These are phyloP conservation scores for Heterobasidion irregulare DNA, from an alignment of 1,284 basidiomycete species.

Conservation along the genomic window DNA sequence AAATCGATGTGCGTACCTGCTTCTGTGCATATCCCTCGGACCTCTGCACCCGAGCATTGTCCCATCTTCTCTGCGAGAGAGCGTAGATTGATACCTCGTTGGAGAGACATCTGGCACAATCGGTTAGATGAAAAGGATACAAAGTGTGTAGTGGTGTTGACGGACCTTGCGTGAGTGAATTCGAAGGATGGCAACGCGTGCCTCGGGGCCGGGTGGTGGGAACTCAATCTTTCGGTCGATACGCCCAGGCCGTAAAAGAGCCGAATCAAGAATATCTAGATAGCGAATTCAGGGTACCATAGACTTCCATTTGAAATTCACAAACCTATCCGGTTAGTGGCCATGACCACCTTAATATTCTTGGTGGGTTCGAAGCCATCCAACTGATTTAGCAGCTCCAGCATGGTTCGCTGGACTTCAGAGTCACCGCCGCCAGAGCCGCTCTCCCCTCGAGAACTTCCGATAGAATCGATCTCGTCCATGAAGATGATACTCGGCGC, in stretches of 20 bases:
- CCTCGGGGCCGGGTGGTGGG: constrained; percentile 96
- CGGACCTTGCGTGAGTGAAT: constrained; percentile 93
- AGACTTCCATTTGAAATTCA: constrained; percentile 5
- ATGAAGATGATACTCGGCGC: constrained; percentile 99
- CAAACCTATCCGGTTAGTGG: constrained; percentile 91
- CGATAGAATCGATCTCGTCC: constrained; percentile 99
- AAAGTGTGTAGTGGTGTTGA: not conserved
- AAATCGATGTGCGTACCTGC: constrained; percentile 53
- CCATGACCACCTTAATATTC: constrained; percentile 99
- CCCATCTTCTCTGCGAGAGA: constrained; percentile 98
- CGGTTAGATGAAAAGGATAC: constrained; percentile 1
- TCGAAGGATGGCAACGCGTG: constrained; percentile 91
- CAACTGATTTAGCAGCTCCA: constrained; percentile 94
- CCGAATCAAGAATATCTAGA: constrained; percentile 90
- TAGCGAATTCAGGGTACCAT: not conserved
- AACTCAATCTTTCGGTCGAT: constrained; percentile 99
- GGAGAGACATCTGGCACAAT: constrained; percentile 82
- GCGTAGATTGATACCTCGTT: constrained; percentile 94
- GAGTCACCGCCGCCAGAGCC: constrained; percentile 89
- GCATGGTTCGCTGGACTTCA: constrained; percentile 97
- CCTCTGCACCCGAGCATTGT: constrained; percentile 96
- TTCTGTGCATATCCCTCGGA: constrained; percentile 97
- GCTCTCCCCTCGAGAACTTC: constrained; percentile 86
- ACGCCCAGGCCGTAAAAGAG: constrained; percentile 90
- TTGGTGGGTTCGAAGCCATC: constrained; percentile 98